A percentile compares a stretch with the other conserved stretches of the same genome.
phyloP scores from a whole-genome alignment of 805 yeast genomes.

The Wickerhamiella azyma region DNA sequence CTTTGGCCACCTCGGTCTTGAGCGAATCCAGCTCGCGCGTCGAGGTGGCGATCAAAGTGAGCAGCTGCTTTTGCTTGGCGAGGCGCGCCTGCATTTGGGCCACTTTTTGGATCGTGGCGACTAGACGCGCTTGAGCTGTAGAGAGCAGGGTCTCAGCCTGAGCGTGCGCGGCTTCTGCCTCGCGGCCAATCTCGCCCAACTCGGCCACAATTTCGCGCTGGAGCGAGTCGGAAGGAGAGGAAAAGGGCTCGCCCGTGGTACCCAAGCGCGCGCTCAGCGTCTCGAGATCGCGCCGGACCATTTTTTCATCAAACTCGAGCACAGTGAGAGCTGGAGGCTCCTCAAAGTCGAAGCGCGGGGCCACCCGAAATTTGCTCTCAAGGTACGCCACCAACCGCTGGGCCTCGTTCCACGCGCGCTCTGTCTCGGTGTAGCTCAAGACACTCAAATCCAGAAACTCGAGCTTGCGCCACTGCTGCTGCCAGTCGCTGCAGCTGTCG shows the following conservation, averaged over 20 bases:
- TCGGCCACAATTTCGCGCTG: no score
- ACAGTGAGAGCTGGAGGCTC: neutral
- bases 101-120: slow-evolving; percentile 13
- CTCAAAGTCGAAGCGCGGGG: neutral
- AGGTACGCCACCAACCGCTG: neutral
- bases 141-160: neutral
- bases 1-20: slow-evolving; percentile 24
- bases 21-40: slow-evolving; percentile 21
- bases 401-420: neutral
- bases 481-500: neutral
- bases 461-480: slow-evolving; percentile 3
- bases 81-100: slow-evolving; percentile 22
- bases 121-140: slow-evolving; percentile 7
- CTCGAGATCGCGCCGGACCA: neutral
- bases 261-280: neutral
- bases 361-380: neutral
- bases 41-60: slow-evolving; percentile 16
- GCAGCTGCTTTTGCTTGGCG: slow-evolving; percentile 19
- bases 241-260: no score
- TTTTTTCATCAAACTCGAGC: neutral
- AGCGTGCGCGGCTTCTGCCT: neutral
- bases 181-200: neutral
- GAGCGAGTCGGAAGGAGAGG: no score
- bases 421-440: neutral
- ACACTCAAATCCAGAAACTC: slow-evolving; percentile 6